Base-by-base conservation (phyloP, 2,329 filamentous ascomycete species). In the Trichoderma lentiforme region DNA sequence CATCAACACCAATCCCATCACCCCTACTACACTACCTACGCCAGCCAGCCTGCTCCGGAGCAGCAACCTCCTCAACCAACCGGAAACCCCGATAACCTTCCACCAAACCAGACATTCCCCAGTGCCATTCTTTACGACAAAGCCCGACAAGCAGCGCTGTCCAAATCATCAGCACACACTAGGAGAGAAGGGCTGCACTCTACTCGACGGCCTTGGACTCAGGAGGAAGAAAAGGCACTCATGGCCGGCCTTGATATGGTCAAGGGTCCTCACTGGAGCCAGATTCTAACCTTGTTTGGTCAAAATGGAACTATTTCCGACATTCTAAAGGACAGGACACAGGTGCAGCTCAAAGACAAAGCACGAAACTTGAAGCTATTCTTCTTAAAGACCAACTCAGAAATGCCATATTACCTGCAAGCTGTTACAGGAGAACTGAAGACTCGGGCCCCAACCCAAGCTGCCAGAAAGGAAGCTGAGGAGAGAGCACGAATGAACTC, bases 311-410 rank as follows among this genome's bases (percentile, higher is more conserved):
- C 91, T 0, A 89, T 95, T 28, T 95, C 90, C 61, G 92, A 95
- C 76, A 92, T 95, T 28, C 86, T 97, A 24, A 95, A 95, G 76
- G 94, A 97, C 79, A 88, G 94, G 39, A 97, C 94, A 58, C 94
- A 97, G 78, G 94, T 97, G 0, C 94, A 97, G 79, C 85, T 97
- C 14, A 97, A 97, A 80, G 94, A 97, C 79, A 97, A 97, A 81
- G 94, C 94, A 1, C 87, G 94, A 64, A 97, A 97, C 75, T 82
- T 97, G 63, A 97, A 97, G 80, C 83, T 97, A 0, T 97, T 96
- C 83, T 97, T 97, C 81, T 83, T 97, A 69, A 97, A 97, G 83
- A 95, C 92, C 21, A 93, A 93, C 67, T 94, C 94, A 6, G 94
- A 97, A 77, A 95, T 97, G 80, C 94, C 94, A 0, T 94, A 93